Conservation (phyloP, 2,329 filamentous ascomycete species). For the Sphaerostilbella broomeana region DNA sequence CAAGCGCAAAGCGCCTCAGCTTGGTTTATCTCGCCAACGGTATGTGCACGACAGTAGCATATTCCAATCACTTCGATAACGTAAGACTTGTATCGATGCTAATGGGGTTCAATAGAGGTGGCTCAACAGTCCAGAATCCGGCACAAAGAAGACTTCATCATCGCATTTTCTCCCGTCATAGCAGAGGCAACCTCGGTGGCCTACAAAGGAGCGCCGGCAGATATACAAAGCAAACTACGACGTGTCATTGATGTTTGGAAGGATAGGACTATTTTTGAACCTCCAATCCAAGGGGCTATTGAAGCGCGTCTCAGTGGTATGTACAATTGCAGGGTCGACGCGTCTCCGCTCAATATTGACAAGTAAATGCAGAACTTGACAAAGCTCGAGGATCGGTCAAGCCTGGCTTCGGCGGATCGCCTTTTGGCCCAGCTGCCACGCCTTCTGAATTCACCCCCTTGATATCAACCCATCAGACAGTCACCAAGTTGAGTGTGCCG, state of each 20-base stretch:
- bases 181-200: slow-evolving; percentile 85
- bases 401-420: slow-evolving; percentile 49
- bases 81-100: not conserved
- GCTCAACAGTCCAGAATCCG: slow-evolving; percentile 92
- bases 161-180: slow-evolving; percentile 85
- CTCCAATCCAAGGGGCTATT: slow-evolving; percentile 69
- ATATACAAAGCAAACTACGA: slow-evolving; percentile 80
- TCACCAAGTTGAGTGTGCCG: slow-evolving; percentile 65
- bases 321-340: no score
- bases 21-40: slow-evolving; percentile 93
- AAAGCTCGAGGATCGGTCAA: slow-evolving; percentile 50
- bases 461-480: slow-evolving; percentile 64
- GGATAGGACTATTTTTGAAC: slow-evolving; percentile 76
- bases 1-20: slow-evolving; percentile 78
- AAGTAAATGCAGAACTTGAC: slow-evolving; percentile 58
- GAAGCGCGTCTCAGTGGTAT: slow-evolving; percentile 74
- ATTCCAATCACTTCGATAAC: no score
- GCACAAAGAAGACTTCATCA: slow-evolving; percentile 84
- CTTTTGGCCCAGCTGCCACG: slow-evolving; percentile 52
- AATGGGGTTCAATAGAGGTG: slow-evolving; percentile 57
- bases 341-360: no score
- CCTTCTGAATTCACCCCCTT: slow-evolving; percentile 73
- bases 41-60: no score
- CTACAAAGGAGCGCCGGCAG: slow-evolving; percentile 80
- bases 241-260: slow-evolving; percentile 94